Conservation (phyloP, 2,329 filamentous ascomycete species). For the Fusarium armeniacum region DNA sequence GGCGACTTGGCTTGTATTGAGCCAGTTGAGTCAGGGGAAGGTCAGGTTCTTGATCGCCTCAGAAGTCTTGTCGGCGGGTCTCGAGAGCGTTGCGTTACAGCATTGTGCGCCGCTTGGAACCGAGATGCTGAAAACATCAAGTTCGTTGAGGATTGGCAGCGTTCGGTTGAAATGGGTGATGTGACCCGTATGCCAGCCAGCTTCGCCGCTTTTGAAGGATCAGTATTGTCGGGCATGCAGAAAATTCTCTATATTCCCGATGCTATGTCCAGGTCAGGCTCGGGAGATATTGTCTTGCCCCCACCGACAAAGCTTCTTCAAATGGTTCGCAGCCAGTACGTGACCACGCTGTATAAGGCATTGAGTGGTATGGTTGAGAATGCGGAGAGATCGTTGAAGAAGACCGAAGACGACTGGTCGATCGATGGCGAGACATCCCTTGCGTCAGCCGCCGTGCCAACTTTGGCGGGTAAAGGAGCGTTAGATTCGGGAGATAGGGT, state of each 20-base stretch:
- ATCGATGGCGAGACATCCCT: constrained; percentile 62
- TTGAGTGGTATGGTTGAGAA: constrained; percentile 97
- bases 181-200: constrained; percentile 91
- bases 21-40: constrained; percentile 71
- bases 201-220: constrained; percentile 87
- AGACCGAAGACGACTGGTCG: constrained; percentile 73
- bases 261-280: constrained; percentile 79
- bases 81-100: constrained; percentile 86
- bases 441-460: constrained; percentile 52
- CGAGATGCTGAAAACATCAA: constrained; percentile 94
- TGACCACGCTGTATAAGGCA: constrained; percentile 93
- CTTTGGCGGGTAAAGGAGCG: constrained; percentile 60
- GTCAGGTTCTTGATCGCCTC: constrained; percentile 76
- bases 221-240: constrained; percentile 87
- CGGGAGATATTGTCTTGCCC: constrained; percentile 83
- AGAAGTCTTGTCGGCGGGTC: constrained; percentile 81
- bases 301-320: constrained; percentile 90
- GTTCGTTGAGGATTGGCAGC: constrained; percentile 92
- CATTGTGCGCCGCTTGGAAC: constrained; percentile 92
- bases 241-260: constrained; percentile 95
- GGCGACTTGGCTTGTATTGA: constrained; percentile 85
- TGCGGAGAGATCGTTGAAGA: constrained; percentile 80
- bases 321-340: constrained; percentile 92
- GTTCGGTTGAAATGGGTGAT: constrained; percentile 83
- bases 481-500: constrained; percentile 70